A percentile compares a stretch with the other conserved stretches of the same genome.
phyloP scores from a whole-genome alignment of 2,329 filamentous ascomycete species.

The Septoria petroselini region DNA sequence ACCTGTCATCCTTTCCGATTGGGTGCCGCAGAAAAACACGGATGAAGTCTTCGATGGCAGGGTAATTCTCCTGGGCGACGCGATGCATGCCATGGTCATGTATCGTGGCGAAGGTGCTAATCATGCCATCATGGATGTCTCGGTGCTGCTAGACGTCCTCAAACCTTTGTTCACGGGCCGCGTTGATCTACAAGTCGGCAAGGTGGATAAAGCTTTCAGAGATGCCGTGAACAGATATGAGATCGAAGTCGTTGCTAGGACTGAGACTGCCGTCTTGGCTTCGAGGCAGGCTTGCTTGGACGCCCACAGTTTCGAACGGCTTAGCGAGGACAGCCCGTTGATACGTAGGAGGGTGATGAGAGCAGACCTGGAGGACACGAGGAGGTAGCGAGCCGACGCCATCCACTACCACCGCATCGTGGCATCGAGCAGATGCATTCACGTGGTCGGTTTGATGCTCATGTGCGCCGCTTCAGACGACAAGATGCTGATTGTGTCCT shows the following conservation, averaged over 20 bases:
- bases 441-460: too few species aligned
- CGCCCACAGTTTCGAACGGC: conserved; percentile 22
- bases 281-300: conserved; percentile 28
- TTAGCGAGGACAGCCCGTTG: conserved; percentile 23
- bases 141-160: conserved; percentile 16
- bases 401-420: too few species aligned
- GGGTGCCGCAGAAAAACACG: conserved; percentile 9
- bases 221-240: conserved; percentile 19
- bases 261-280: conserved; percentile 23
- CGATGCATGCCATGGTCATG: conserved; percentile 41
- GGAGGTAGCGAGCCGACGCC: background rate
- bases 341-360: conserved; percentile 21
- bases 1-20: conserved; percentile 22
- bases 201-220: conserved; percentile 6
- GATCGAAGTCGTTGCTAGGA: conserved; percentile 21
- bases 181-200: background rate
- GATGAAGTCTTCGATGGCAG: conserved; percentile 25
- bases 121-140: conserved; percentile 24
- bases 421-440: too few species aligned
- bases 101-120: conserved; percentile 29
- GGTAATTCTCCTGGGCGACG: conserved; percentile 42
- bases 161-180: conserved; percentile 4
- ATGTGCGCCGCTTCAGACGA: too few species aligned
- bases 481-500: too few species aligned
- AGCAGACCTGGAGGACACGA: conserved; percentile 10